A percentile compares a stretch with the other conserved stretches of the same genome.
Evolutionary conservation across 208 protist genomes (phyloP).

Genomic region (Crithidia mellificae): DNA sequence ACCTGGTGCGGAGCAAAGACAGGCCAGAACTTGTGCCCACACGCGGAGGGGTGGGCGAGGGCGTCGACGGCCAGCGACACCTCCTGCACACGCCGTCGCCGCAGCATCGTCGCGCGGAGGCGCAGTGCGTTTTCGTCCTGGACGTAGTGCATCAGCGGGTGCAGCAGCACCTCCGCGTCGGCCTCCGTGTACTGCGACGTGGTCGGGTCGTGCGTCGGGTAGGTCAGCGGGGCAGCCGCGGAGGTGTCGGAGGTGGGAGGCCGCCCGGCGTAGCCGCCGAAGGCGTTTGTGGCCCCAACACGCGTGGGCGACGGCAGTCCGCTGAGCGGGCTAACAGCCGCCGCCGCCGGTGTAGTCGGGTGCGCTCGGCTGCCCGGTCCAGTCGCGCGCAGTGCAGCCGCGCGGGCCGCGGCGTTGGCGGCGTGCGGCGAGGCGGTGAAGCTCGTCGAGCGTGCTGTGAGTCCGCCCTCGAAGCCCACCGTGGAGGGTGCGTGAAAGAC

Average conservation of each 20-base stretch:
- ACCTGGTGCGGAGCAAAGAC: not conserved
- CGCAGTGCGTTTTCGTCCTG: constrained; percentile 25
- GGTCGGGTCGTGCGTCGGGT: not conserved
- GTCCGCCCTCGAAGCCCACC: not conserved
- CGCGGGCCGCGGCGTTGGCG: not conserved
- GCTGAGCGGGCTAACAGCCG: not conserved
- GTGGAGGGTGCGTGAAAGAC: not conserved
- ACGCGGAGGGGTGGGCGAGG: not conserved
- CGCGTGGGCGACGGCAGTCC: constrained; percentile 5
- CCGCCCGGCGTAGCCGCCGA: not conserved
- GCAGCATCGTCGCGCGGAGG: constrained; percentile 8
- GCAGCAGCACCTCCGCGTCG: constrained; percentile 28
- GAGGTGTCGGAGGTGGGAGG: not conserved
- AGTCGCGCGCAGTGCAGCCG: not conserved
- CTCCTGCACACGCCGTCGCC: constrained; percentile 13
- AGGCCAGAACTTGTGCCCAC: not conserved
- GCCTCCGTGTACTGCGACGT: constrained; percentile 28
- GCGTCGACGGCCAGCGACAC: constrained; percentile 11
- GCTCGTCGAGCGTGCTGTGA: not conserved
- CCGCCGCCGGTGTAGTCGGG: not conserved
- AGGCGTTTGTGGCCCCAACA: not conserved
- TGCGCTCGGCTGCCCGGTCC: not conserved
- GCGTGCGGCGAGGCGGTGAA: not conserved
- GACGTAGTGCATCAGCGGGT: constrained; percentile 29
- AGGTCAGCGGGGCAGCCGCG: not conserved